phyloP scores from a whole-genome alignment of 2,329 filamentous ascomycete species.

The Botrytis galanthina region DNA sequence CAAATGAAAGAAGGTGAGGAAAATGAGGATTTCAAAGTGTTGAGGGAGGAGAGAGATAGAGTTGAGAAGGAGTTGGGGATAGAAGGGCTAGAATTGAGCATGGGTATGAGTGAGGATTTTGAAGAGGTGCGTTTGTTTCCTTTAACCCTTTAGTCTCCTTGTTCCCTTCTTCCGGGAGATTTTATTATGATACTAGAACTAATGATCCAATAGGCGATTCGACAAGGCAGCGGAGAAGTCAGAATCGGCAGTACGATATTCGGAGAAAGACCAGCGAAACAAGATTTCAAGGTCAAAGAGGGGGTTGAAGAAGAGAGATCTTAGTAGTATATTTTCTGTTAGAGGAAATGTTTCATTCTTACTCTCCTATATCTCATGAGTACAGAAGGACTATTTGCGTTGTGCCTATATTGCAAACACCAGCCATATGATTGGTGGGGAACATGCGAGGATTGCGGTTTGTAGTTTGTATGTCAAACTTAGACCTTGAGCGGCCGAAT shows the following conservation, averaged over 20 bases:
- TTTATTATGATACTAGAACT: constrained; percentile 64
- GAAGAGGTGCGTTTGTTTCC: constrained; percentile 34
- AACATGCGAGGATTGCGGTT: neutral
- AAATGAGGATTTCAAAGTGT: constrained; percentile 81
- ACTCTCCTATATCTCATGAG: neutral
- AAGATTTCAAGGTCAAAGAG: constrained; percentile 31
- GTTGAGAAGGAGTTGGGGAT: constrained; percentile 62
- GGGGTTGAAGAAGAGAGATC: constrained; percentile 26
- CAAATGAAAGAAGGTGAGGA: constrained; percentile 66
- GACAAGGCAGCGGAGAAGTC: constrained; percentile 82
- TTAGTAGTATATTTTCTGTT: neutral
- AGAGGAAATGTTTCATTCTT: neutral
- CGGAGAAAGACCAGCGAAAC: constrained; percentile 63
- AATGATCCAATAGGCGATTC: constrained; percentile 60
- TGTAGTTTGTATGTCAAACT: neutral
- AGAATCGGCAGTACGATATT: constrained; percentile 94
- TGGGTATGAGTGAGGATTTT: constrained; percentile 48
- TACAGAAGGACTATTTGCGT: neutral
- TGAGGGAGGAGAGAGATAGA: constrained; percentile 68
- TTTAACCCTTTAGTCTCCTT: too few species aligned
- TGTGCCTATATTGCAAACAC: neutral
- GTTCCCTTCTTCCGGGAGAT: neutral
- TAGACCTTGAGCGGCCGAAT: neutral
- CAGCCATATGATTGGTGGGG: neutral
- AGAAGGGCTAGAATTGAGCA: constrained; percentile 29